Conservation (phyloP, 1,284 basidiomycete species). For the Sporisorium scitamineum region DNA sequence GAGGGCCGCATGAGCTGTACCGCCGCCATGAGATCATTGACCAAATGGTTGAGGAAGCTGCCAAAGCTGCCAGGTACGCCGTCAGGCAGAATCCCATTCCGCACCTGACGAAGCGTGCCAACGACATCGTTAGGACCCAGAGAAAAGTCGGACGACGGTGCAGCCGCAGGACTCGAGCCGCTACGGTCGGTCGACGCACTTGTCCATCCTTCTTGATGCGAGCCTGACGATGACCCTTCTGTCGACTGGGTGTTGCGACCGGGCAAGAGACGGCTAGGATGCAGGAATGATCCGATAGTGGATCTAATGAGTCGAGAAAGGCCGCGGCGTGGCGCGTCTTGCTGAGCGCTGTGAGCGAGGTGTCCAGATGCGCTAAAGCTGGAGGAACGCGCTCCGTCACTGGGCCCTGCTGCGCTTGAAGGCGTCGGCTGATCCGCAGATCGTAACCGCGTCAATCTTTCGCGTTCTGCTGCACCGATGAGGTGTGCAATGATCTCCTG, state of each 20-base stretch:
- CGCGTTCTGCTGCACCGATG: conserved; percentile 31
- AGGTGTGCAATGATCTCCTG: conserved; percentile 43
- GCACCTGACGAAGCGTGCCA: conserved; percentile 48
- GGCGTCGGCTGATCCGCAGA: conserved; percentile 13
- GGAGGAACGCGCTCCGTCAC: conserved; percentile 8
- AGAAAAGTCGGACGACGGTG: conserved; percentile 26
- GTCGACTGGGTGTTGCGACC: conserved; percentile 9
- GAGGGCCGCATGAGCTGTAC: conserved; percentile 49
- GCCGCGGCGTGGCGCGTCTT: conserved; percentile 15
- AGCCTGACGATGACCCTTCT: background rate
- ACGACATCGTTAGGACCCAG: conserved; percentile 48
- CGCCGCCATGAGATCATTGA: conserved; percentile 57
- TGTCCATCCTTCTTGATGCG: conserved; percentile 10
- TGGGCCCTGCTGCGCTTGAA: background rate
- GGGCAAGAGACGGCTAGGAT: conserved; percentile 35
- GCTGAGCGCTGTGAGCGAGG: conserved; percentile 4
- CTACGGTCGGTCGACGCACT: background rate
- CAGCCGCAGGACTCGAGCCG: background rate
- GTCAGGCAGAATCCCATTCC: conserved; percentile 48
- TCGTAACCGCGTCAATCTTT: conserved; percentile 15
- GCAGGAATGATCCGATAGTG: conserved; percentile 30
- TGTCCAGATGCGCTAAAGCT: conserved; percentile 11
- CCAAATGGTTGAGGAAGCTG: conserved; percentile 58
- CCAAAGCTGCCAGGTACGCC: conserved; percentile 61
- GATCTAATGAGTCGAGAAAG: conserved; percentile 37